Conservation (phyloP, 139 green algal genomes). For the Cymbomonas tetramitiformis region DNA sequence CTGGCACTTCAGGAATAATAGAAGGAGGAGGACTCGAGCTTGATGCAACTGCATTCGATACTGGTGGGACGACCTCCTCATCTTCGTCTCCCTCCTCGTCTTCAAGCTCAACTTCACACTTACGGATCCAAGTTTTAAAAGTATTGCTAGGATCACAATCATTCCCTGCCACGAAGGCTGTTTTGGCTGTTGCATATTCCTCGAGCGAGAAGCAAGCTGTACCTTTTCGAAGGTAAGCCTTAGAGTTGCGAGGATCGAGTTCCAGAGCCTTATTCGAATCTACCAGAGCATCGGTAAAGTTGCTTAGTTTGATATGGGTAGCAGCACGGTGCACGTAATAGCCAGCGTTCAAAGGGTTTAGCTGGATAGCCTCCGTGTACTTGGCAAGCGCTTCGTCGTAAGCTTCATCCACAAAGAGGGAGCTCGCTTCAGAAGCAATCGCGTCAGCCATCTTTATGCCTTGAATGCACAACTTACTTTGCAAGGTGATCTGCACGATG, state of each 20-base stretch:
- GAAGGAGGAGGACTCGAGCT: background rate
- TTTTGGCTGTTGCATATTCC: background rate
- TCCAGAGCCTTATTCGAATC: background rate
- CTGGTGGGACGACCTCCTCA: too few relatives aligned
- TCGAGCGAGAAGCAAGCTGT: background rate
- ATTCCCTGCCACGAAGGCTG: background rate
- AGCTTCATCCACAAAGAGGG: constrained; percentile 3
- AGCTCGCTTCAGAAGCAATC: too few relatives aligned
- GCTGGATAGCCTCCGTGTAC: background rate
- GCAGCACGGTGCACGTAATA: background rate
- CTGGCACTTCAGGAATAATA: background rate
- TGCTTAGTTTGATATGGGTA: background rate
- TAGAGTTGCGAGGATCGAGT: background rate
- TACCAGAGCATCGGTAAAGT: background rate
- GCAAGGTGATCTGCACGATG: too few relatives aligned
- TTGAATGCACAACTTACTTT: too few relatives aligned
- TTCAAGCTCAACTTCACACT: background rate
- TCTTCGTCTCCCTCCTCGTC: background rate
- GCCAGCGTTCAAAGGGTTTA: background rate
- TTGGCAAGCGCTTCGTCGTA: background rate
- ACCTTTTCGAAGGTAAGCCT: background rate
- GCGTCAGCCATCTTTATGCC: too few relatives aligned
- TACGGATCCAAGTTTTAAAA: background rate
- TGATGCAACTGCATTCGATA: background rate
- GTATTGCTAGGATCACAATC: background rate